A percentile compares a stretch with the other conserved stretches of the same genome.
phyloP scores from a whole-genome alignment of 192 early-diverging fungal genomes.

The Pecoramyces ruminantium region DNA sequence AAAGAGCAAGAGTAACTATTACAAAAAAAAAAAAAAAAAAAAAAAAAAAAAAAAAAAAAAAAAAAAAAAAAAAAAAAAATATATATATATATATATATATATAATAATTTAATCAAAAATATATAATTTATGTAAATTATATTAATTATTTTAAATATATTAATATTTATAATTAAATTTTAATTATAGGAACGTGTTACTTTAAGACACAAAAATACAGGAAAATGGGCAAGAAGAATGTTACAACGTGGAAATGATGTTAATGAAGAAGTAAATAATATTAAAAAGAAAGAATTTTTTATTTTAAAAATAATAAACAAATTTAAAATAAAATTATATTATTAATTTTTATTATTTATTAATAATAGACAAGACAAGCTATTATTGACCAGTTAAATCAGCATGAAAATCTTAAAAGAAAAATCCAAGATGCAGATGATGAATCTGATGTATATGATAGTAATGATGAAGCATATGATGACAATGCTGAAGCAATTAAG shows the following conservation, averaged over 20 bases:
- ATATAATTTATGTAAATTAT: too few relatives aligned
- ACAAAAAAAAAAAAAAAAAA: neutral
- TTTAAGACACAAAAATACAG: slow-evolving; percentile 80
- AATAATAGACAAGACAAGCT: slow-evolving; percentile 53
- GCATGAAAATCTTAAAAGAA: slow-evolving; percentile 60
- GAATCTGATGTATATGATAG: slow-evolving; percentile 22
- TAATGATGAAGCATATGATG: slow-evolving; percentile 25
- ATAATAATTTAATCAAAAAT: too few relatives aligned
- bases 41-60: neutral
- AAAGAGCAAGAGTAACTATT: slow-evolving; percentile 40
- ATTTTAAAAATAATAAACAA: too few relatives aligned
- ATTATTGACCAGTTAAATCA: slow-evolving; percentile 67
- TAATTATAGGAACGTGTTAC: slow-evolving; percentile 67
- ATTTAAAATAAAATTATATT: too few relatives aligned
- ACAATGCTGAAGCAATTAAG: slow-evolving; percentile 13
- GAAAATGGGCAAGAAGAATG: slow-evolving; percentile 90
- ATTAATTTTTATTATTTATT: too few relatives aligned
- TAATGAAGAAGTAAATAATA: slow-evolving; percentile 15
- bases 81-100: too few relatives aligned
- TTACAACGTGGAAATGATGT: slow-evolving; percentile 13
- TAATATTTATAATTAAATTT: too few relatives aligned
- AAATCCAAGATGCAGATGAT: slow-evolving; percentile 44
- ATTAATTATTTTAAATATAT: too few relatives aligned
- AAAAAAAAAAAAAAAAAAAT: too few relatives aligned
- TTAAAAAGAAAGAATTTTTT: too few relatives aligned